Conservation (phyloP, 148 eudicot species). For the Amaranthus cruentus region DNA sequence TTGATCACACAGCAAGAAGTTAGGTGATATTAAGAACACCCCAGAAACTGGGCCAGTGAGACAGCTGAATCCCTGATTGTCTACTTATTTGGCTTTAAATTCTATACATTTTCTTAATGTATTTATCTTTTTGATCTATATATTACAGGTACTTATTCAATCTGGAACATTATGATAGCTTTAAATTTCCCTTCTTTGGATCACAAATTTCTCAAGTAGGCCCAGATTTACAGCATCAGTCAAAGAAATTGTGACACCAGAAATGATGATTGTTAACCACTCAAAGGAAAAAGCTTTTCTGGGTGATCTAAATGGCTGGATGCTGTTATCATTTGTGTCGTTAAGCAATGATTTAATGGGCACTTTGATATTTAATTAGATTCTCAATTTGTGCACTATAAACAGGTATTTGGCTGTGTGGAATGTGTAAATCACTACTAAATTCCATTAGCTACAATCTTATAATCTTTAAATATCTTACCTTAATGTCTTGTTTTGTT, state of each 20-base stretch:
- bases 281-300: conserved; percentile 11
- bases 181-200: not conserved
- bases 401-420: not conserved
- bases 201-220: conserved; percentile 26
- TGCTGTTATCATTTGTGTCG: conserved; percentile 14
- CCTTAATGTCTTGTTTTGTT: too few species aligned
- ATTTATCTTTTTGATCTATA: not conserved
- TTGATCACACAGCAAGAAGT: not conserved
- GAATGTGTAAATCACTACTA: too few species aligned
- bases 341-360: conserved; percentile 22
- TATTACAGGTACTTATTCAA: conserved; percentile 6
- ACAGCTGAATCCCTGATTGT: not conserved
- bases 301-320: conserved; percentile 13
- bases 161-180: not conserved
- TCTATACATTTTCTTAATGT: conserved; percentile 1
- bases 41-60: conserved; percentile 1
- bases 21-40: not conserved
- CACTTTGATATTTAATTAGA: conserved; percentile 4
- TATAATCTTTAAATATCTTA: too few species aligned
- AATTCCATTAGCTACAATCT: too few species aligned
- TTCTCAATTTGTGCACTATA: conserved; percentile 5
- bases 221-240: conserved; percentile 10
- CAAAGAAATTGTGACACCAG: conserved; percentile 14
- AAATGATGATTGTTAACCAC: conserved; percentile 13
- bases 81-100: conserved; percentile 9